phyloP scores from a whole-genome alignment of 345 rosid genomes.

The Salix dunnii region DNA sequence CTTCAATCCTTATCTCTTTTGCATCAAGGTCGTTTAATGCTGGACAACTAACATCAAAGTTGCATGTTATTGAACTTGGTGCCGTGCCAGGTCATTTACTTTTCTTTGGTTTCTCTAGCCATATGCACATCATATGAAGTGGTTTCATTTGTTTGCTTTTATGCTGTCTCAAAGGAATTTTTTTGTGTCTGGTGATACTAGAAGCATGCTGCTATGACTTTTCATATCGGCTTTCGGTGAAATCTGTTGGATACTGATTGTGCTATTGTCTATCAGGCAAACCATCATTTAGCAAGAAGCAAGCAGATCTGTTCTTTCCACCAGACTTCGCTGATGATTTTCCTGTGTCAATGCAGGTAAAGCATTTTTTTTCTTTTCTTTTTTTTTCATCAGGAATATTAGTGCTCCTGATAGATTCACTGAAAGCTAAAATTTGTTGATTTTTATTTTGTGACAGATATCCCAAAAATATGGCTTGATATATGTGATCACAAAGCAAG shows the following conservation, averaged over 20 bases:
- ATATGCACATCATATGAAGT: not conserved
- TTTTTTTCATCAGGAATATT: not conserved
- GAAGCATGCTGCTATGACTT: not conserved
- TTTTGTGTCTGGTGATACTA: not conserved
- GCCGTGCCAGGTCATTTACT: slow-evolving; percentile 71
- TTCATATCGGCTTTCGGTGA: not conserved
- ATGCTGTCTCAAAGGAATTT: not conserved
- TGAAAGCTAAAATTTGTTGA: not conserved
- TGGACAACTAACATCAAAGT: slow-evolving; percentile 80
- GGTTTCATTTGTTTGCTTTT: not conserved
- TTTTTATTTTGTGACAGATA: slow-evolving; percentile 44
- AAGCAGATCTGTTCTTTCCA: slow-evolving; percentile 27
- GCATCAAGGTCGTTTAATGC: slow-evolving; percentile 82
- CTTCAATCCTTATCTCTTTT: slow-evolving; percentile 79
- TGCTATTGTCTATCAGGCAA: slow-evolving; percentile 9
- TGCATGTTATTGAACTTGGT: slow-evolving; percentile 95
- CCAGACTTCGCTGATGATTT: slow-evolving; percentile 31
- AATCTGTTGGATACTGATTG: not conserved
- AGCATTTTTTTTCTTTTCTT: not conserved
- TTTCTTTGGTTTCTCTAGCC: not conserved
- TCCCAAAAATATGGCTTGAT: slow-evolving; percentile 87
- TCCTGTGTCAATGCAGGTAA: slow-evolving; percentile 28
- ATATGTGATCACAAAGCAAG: slow-evolving; percentile 86
- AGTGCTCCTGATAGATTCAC: not conserved
- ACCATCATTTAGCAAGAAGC: slow-evolving; percentile 26